Conservation (phyloP, 108 stramenopile species). For the Nitzschia palea region DNA sequence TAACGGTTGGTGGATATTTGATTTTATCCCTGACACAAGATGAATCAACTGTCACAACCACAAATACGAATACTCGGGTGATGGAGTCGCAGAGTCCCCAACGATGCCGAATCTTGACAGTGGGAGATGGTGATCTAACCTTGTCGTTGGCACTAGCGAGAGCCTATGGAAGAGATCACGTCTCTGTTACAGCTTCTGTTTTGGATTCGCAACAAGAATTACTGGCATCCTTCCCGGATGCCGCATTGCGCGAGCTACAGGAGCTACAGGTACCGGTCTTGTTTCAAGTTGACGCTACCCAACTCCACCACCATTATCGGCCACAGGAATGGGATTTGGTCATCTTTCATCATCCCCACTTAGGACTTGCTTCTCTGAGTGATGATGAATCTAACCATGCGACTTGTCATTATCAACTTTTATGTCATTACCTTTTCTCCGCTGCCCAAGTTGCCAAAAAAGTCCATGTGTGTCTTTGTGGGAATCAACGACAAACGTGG, state of each 20-base stretch:
- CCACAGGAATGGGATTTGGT: constrained; percentile 48
- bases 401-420: constrained; percentile 40
- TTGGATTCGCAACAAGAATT: constrained; percentile 35
- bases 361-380: constrained; percentile 44
- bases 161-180: constrained; percentile 43
- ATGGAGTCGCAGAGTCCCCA: too few species aligned
- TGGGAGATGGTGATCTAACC: constrained; percentile 75
- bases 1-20: too few species aligned
- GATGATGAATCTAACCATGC: constrained; percentile 41
- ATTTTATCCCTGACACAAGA: too few species aligned
- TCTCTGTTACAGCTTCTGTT: constrained; percentile 53
- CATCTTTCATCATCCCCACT: constrained; percentile 76
- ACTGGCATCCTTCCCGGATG: constrained; percentile 38
- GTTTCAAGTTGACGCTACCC: constrained; percentile 63
- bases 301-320: constrained; percentile 31
- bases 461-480: constrained; percentile 69
- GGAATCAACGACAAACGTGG: constrained; percentile 66
- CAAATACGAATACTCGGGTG: too few species aligned
- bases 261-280: constrained; percentile 34
- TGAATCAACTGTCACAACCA: too few species aligned
- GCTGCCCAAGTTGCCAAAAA: constrained; percentile 31
- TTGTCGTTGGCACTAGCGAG: constrained; percentile 59
- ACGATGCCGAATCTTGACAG: constrained; percentile 54
- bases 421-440: constrained; percentile 67
- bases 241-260: constrained; percentile 35